These are phyloP conservation scores for Melastoma candidum DNA, from an alignment of 441 rosid species.

Conservation along the genomic window DNA sequence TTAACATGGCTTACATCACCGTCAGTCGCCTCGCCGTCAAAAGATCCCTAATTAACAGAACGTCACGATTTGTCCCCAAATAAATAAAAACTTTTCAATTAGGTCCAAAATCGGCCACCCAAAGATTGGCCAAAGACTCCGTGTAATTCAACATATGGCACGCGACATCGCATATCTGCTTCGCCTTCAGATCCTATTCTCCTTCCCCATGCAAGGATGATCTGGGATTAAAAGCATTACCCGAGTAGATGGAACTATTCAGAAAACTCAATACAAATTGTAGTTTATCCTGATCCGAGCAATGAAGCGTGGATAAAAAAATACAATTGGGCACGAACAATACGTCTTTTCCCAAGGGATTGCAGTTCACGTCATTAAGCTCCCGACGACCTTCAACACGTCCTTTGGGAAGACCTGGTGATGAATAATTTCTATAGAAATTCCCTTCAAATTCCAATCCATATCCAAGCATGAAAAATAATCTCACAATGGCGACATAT, in stretches of 20 bases:
- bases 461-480: no score
- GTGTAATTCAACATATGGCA: slow-evolving; percentile 54
- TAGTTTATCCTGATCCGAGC: slow-evolving; percentile 34
- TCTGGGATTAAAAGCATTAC: slow-evolving; percentile 47
- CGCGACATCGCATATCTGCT: slow-evolving; percentile 51
- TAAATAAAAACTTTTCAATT: no score
- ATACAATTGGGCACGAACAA: slow-evolving; percentile 31
- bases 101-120: slow-evolving; percentile 33
- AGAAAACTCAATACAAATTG: slow-evolving; percentile 43
- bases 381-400: no score
- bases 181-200: slow-evolving; percentile 55
- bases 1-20: no score
- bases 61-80: no score
- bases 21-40: no score
- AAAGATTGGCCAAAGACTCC: slow-evolving; percentile 33
- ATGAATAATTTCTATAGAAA: no score
- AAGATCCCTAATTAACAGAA: no score
- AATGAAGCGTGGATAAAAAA: slow-evolving; percentile 30
- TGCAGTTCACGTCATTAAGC: slow-evolving; percentile 21
- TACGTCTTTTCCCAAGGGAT: slow-evolving; percentile 24
- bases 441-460: no score
- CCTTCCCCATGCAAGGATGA: slow-evolving; percentile 64
- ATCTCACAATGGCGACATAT: no score
- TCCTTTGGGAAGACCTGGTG: no score
- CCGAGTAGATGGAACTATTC: slow-evolving; percentile 16